These are phyloP conservation scores for Ogataea corticis DNA, from an alignment of 805 yeast genomes.

Conservation along the genomic window DNA sequence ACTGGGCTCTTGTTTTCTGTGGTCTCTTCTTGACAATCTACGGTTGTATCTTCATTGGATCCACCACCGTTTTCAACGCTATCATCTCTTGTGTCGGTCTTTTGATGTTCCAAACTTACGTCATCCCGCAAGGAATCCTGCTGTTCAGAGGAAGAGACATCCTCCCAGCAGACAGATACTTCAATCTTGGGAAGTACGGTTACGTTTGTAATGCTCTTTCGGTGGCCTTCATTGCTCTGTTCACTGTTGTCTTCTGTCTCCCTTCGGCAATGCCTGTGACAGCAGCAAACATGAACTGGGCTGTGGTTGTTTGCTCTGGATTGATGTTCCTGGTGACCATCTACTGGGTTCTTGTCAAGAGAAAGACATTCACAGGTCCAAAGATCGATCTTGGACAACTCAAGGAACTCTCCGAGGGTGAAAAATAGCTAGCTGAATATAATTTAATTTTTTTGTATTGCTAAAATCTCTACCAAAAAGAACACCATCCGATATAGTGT, in stretches of 20 bases:
- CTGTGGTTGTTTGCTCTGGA: slow-evolving; percentile 37
- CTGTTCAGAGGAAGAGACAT: slow-evolving; percentile 39
- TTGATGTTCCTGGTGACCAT: slow-evolving; percentile 3
- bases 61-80: slow-evolving; percentile 34
- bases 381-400: background rate
- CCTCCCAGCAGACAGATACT: slow-evolving; percentile 23
- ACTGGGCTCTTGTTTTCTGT: slow-evolving; percentile 26
- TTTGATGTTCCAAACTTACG: slow-evolving; percentile 40
- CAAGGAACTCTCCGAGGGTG: background rate
- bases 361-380: slow-evolving; percentile 14
- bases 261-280: slow-evolving; percentile 43
- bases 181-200: slow-evolving; percentile 42
- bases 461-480: slow-evolving; percentile 78
- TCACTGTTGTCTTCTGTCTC: slow-evolving; percentile 40
- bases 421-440: background rate
- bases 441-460: background rate
- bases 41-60: slow-evolving; percentile 63
- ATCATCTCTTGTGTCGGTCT: slow-evolving; percentile 33
- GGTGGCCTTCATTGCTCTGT: slow-evolving; percentile 24
- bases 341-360: slow-evolving; percentile 9
- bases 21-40: slow-evolving; percentile 59
- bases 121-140: slow-evolving; percentile 49
- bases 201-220: slow-evolving; percentile 34
- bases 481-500: slow-evolving; percentile 98
- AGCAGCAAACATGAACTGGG: slow-evolving; percentile 43